phyloP scores from a whole-genome alignment of 2,329 filamentous ascomycete genomes.

The Rhynchosporium graminicola region DNA sequence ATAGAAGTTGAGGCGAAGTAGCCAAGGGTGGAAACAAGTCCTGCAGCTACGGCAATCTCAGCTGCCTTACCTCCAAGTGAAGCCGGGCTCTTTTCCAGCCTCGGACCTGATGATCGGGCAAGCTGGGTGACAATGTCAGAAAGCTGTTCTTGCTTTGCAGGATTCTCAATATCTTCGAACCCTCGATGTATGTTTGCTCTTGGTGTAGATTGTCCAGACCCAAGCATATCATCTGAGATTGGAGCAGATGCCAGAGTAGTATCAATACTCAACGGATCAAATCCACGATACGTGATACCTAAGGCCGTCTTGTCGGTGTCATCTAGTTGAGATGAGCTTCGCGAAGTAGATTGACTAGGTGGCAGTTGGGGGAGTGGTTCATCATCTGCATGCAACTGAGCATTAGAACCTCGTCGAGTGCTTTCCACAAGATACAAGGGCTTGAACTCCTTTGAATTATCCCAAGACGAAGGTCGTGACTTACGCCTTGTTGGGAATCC shows the following conservation, averaged over 20 bases:
- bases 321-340: constrained; percentile 45
- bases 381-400: constrained; percentile 38
- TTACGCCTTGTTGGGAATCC: constrained; percentile 44
- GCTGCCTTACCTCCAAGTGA: constrained; percentile 24
- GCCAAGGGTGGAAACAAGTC: constrained; percentile 30
- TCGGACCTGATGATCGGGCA: constrained; percentile 14
- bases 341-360: constrained; percentile 51
- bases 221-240: constrained; percentile 51
- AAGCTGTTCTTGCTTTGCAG: constrained; percentile 1
- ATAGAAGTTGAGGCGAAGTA: constrained; percentile 30
- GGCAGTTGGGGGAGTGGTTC: constrained; percentile 50
- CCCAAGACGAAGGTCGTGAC: constrained; percentile 61
- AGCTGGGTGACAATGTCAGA: not conserved
- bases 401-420: constrained; percentile 33
- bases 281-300: constrained; percentile 4
- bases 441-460: constrained; percentile 68
- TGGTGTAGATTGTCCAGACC: constrained; percentile 68
- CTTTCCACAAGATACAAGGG: constrained; percentile 79
- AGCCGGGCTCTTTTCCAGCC: constrained; percentile 5
- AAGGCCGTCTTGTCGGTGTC: constrained; percentile 42
- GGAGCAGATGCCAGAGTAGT: constrained; percentile 42
- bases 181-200: constrained; percentile 42
- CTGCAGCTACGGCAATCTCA: constrained; percentile 28
- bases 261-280: constrained; percentile 45
- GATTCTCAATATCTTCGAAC: not conserved